These are phyloP conservation scores for Lojkania enalia DNA, from an alignment of 2,329 filamentous ascomycete genomes.

Conservation along the genomic window DNA sequence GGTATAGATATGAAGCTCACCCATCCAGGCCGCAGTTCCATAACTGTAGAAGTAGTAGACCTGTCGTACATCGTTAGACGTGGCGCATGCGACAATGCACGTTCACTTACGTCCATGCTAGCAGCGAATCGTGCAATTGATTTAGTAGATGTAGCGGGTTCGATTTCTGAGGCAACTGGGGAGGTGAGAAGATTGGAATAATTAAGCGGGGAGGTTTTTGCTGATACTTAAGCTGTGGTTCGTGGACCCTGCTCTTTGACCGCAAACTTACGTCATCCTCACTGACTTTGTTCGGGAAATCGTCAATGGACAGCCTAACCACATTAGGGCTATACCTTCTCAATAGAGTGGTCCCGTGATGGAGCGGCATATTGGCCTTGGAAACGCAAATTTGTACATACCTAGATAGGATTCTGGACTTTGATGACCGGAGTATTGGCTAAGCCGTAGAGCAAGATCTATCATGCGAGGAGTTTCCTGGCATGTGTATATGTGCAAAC, in stretches of 20 bases:
- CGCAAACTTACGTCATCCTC: slow-evolving; percentile 1
- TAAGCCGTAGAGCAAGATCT: too few species aligned
- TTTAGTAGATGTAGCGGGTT: neutral
- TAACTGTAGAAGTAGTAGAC: slow-evolving; percentile 51
- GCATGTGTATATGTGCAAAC: too few species aligned
- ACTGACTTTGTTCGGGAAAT: too few species aligned
- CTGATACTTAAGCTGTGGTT: neutral
- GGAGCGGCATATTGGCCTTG: too few species aligned
- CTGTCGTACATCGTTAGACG: slow-evolving; percentile 31
- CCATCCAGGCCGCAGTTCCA: slow-evolving; percentile 49
- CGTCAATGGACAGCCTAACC: too few species aligned
- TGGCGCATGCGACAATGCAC: neutral
- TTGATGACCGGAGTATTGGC: too few species aligned
- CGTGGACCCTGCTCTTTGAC: neutral
- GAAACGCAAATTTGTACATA: too few species aligned
- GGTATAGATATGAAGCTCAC: slow-evolving; percentile 15
- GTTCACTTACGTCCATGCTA: slow-evolving; percentile 12
- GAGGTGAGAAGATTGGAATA: neutral
- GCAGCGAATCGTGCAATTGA: neutral
- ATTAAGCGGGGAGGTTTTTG: neutral
- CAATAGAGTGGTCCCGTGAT: too few species aligned
- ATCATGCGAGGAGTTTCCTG: too few species aligned
- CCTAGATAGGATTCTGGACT: too few species aligned
- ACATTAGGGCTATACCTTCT: too few species aligned
- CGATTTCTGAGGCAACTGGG: neutral